Percentiles rank a stretch among this genome's conserved stretches.
Conservation (phyloP, 2,329 filamentous ascomycete species). For the Microsporum canis region DNA sequence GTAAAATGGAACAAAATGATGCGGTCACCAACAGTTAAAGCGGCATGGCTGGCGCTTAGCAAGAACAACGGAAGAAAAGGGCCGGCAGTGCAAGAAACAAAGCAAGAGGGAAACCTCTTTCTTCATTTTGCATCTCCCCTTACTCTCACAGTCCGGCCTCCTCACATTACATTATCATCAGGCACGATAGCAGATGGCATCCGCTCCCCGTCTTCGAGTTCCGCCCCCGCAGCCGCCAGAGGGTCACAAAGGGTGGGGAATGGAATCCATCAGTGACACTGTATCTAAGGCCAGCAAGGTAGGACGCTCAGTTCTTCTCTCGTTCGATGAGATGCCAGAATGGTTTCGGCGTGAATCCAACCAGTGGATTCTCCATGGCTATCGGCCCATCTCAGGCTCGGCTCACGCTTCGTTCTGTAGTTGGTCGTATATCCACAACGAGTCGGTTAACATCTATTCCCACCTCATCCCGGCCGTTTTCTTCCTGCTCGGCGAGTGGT, state of each 20-base stretch:
- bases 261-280: neutral
- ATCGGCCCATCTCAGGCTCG: slow-evolving; percentile 20
- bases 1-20: too few relatives aligned
- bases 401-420: slow-evolving; percentile 15
- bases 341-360: slow-evolving; percentile 13
- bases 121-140: too few relatives aligned
- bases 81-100: too few relatives aligned
- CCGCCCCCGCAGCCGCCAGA: neutral
- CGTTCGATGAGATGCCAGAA: slow-evolving; percentile 8
- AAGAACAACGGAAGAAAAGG: too few relatives aligned
- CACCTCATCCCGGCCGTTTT: slow-evolving; percentile 15
- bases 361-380: slow-evolving; percentile 20
- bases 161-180: neutral
- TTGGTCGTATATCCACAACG: slow-evolving; percentile 10
- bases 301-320: slow-evolving; percentile 14
- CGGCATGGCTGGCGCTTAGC: too few relatives aligned
- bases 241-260: neutral
- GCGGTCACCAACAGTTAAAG: too few relatives aligned
- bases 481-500: slow-evolving; percentile 12
- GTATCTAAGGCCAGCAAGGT: slow-evolving; percentile 3
- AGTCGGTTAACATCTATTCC: slow-evolving; percentile 16
- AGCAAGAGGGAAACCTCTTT: too few relatives aligned
- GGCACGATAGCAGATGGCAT: neutral
- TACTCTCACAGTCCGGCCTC: neutral
- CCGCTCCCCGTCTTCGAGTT: neutral